These are phyloP conservation scores for Aureobasidium sp. DNA, from an alignment of 2,329 filamentous ascomycete genomes.

Conservation along the genomic window DNA sequence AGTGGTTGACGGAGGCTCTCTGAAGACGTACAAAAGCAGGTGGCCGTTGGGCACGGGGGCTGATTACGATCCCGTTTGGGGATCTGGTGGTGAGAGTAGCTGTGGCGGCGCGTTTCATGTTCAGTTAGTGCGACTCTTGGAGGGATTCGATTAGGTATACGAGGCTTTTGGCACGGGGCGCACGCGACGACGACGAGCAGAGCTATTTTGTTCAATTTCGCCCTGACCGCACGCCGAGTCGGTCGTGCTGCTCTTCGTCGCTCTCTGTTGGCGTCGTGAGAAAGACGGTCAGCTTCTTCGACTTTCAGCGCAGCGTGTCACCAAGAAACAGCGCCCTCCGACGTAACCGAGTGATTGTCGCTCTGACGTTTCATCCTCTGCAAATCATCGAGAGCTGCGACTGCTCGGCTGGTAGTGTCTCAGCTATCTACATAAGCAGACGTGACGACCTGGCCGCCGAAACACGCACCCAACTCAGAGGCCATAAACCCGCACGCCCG, in stretches of 20 bases:
- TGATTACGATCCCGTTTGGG: neutral
- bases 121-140: slow-evolving; percentile 3
- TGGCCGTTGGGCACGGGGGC: neutral
- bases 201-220: slow-evolving; percentile 7
- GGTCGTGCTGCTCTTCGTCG: neutral
- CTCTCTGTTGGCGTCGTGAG: neutral
- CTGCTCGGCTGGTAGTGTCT: slow-evolving; percentile 11
- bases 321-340: neutral
- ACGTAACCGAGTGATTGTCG: slow-evolving; percentile 11
- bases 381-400: slow-evolving; percentile 9
- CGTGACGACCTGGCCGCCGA: neutral
- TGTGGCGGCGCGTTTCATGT: slow-evolving; percentile 8
- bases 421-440: slow-evolving; percentile 4
- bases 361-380: slow-evolving; percentile 14
- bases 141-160: neutral
- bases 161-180: neutral
- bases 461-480: neutral
- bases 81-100: neutral
- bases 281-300: neutral
- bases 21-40: neutral
- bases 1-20: neutral
- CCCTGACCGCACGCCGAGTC: neutral
- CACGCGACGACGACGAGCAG: slow-evolving; percentile 6
- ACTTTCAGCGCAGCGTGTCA: neutral
- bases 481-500: neutral